Percentiles rank a stretch among this genome's conserved stretches.
Conservation (phyloP, 2,329 filamentous ascomycete genomes). For the Beauveria bassiana region DNA sequence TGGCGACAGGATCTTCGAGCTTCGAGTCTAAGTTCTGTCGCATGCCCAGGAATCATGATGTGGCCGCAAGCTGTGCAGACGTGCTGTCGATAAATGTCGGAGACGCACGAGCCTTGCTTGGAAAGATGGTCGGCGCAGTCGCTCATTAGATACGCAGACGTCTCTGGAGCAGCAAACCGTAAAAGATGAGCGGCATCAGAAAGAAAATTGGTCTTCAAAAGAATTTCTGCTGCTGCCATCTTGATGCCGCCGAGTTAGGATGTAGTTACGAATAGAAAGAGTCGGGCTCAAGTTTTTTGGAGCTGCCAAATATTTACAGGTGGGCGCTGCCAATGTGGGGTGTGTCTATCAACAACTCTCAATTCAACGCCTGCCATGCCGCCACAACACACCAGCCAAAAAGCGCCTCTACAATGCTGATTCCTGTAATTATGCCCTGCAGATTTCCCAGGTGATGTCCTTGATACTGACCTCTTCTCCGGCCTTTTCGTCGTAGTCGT, state of each 20-base stretch:
- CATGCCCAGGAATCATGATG: slow-evolving; percentile 48
- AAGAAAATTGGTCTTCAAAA: slow-evolving; percentile 35
- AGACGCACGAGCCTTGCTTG: slow-evolving; percentile 34
- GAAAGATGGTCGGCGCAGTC: slow-evolving; percentile 42
- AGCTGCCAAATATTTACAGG: background rate
- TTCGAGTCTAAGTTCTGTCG: slow-evolving; percentile 32
- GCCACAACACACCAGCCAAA: background rate
- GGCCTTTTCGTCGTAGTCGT: slow-evolving; percentile 93
- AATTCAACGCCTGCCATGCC: slow-evolving; percentile 1
- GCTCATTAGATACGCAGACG: slow-evolving; percentile 53
- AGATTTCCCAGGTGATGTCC: slow-evolving; percentile 80
- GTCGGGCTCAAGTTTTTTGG: background rate
- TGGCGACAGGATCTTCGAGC: slow-evolving; percentile 12
- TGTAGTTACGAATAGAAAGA: background rate
- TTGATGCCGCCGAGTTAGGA: background rate
- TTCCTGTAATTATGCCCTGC: slow-evolving; percentile 46
- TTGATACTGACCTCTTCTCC: slow-evolving; percentile 89
- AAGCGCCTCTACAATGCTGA: background rate
- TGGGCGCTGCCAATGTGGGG: slow-evolving; percentile 3
- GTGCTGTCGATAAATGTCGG: slow-evolving; percentile 45
- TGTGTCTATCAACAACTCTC: background rate
- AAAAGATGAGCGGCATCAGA: slow-evolving; percentile 54
- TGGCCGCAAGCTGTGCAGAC: slow-evolving; percentile 54
- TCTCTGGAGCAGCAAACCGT: slow-evolving; percentile 42
- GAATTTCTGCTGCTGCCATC: slow-evolving; percentile 17